Evolutionary conservation across 495 filamentous ascomycete species (phyloP), one percentile per base, ranked within the genome.

Genomic region (Podospora anserina): DNA sequence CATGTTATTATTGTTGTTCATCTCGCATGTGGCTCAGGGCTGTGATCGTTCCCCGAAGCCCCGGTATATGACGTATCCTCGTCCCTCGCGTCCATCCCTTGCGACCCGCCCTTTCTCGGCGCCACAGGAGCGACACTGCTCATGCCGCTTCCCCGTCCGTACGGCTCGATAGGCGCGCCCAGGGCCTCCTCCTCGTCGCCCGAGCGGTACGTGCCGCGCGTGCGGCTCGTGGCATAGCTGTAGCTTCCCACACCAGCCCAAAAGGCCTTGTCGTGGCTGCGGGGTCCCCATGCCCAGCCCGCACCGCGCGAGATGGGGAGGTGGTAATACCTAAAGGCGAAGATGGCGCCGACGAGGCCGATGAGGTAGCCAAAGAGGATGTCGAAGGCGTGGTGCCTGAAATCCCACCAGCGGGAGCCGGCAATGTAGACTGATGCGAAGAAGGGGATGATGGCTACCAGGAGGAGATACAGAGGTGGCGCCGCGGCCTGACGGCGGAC

Each of bases 381-480:
- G 68, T 97, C 93, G 78, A 97, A 96, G 15, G 89, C 91, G 78
- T 96, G 92, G 71, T 97, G 93, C 9, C 92, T 85, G 73, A 90
- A 92, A 74, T 97, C 93, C 83, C 92, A 88, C 78, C 84, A 88
- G 20, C 87, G 82, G n/a, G 85, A 88, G 57, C 84, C 82, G 26
- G 86, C 76, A 60, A 89, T 81, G 69, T 84, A 88, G 63, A 85
- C 75, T 60, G 87, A 81, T 13, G 79, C 79, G 68, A 87, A 83
- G 72, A 83, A 82, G 19, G 87, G 87, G 26, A 91, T 77, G 68
- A 92, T 81, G 66, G 91, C 86, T 39, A 94, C 69, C 65, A 91
- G 78, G 2, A 91, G 80, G 63, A 92, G 90, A 81, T 92, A 94
- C 6, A 87, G 65, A 4, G 84, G 84, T 4, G 89, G 88, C 65